Evolutionary conservation across 225 moss, liverwort and hornwort species (phyloP).

Genomic region (Pseudisothecium myosuroides): DNA sequence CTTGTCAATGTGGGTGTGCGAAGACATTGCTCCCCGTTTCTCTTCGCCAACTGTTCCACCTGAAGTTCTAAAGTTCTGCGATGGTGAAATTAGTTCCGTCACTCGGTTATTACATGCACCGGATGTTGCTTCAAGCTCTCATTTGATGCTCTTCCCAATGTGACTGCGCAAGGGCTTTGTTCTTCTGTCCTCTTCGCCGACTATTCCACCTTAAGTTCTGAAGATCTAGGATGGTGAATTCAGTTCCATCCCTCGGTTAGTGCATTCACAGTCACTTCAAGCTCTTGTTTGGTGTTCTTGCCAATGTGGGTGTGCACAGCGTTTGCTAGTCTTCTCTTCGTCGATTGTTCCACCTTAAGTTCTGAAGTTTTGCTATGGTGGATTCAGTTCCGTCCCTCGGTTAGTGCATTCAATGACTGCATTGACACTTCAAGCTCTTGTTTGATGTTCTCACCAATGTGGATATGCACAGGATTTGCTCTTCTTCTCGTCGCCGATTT

Average conservation of each 20-base stretch:
- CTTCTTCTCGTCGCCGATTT: background rate
- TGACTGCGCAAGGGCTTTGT: background rate
- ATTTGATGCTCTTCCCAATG: background rate
- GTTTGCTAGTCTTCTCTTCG: background rate
- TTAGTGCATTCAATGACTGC: background rate
- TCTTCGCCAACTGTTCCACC: background rate
- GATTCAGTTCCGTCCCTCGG: background rate
- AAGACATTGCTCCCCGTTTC: background rate
- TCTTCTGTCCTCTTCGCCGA: background rate
- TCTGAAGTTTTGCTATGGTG: background rate
- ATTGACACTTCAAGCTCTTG: background rate
- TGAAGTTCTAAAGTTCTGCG: background rate
- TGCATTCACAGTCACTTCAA: background rate
- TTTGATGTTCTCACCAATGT: background rate
- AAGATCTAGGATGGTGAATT: background rate
- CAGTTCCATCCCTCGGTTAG: no score
- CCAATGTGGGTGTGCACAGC: background rate
- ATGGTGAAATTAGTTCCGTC: background rate
- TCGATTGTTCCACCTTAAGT: background rate
- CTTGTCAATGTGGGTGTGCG: background rate
- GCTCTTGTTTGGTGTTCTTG: background rate
- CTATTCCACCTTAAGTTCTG: no score
- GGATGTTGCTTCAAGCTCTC: background rate
- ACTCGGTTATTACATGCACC: background rate
- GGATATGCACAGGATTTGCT: background rate